These are phyloP conservation scores for Saccharum hybrid DNA, from an alignment of 202 grass and related monocot species.

Conservation along the genomic window DNA sequence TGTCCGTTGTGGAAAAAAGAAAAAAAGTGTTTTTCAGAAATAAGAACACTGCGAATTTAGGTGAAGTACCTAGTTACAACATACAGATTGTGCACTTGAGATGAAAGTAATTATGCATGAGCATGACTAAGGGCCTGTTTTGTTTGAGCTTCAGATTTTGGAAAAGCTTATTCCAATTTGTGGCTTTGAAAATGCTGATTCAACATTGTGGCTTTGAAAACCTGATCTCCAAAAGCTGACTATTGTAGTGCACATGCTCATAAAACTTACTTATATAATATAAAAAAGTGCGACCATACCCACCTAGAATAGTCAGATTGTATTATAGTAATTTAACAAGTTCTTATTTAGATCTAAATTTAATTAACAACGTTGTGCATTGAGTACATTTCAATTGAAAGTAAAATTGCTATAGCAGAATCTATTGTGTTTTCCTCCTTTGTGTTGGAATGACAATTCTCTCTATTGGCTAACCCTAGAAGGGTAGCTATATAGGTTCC, in stretches of 20 bases:
- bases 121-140: constrained; percentile 1
- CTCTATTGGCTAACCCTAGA: too few relatives aligned
- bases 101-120: background rate
- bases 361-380: background rate
- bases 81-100: background rate
- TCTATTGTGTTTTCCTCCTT: constrained; percentile 5
- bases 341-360: background rate
- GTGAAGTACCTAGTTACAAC: constrained; percentile 10
- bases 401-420: constrained; percentile 3
- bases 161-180: background rate
- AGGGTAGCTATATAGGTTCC: too few relatives aligned
- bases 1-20: background rate
- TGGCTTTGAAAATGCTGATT: background rate
- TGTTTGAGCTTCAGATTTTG: background rate
- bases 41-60: background rate
- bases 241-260: background rate
- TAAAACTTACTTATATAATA: background rate
- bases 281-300: background rate
- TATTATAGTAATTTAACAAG: constrained; percentile 7
- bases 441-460: too few relatives aligned
- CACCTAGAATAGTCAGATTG: background rate
- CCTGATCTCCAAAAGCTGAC: background rate
- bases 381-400: constrained; percentile 18
- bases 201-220: background rate
- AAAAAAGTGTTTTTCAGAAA: constrained; percentile 1